A percentile compares a stretch with the other conserved stretches of the same genome.
Conservation (phyloP, 441 rosid species). For the Mallotus japonicus region DNA sequence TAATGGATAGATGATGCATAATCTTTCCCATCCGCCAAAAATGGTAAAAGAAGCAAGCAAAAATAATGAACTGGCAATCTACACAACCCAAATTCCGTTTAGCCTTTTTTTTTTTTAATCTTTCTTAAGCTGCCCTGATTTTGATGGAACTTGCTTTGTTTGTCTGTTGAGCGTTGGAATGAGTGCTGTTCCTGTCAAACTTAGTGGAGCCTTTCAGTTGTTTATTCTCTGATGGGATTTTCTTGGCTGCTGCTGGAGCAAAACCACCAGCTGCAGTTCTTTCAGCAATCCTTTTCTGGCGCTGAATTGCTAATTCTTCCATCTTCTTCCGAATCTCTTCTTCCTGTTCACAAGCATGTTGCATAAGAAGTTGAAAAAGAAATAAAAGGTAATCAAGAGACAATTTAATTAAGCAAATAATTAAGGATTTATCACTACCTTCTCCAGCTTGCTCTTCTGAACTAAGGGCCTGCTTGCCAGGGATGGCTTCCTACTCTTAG, state of each 20-base stretch:
- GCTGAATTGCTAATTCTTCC: conserved; percentile 59
- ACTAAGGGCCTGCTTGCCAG: conserved; percentile 45
- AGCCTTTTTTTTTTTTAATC: neutral
- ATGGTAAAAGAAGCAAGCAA: neutral
- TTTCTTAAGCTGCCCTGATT: conserved; percentile 34
- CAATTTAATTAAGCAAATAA: conserved; percentile 16
- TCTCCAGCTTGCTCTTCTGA: conserved; percentile 77
- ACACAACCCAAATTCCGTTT: neutral
- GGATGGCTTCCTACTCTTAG: conserved; percentile 48
- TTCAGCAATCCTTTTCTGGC: conserved; percentile 82
- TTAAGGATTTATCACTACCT: conserved; percentile 36
- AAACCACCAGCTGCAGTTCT: conserved; percentile 57
- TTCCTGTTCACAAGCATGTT: conserved; percentile 45
- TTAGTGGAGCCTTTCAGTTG: conserved; percentile 30
- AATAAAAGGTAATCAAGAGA: neutral
- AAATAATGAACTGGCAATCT: neutral
- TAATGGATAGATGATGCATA: neutral
- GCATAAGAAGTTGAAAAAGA: conserved; percentile 7
- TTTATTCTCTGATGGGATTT: conserved; percentile 36
- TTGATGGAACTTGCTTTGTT: conserved; percentile 37
- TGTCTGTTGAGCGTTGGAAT: conserved; percentile 22
- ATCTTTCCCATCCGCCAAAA: neutral
- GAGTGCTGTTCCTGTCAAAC: conserved; percentile 22
- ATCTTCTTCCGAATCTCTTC: conserved; percentile 69
- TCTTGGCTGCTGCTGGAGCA: conserved; percentile 39